Conservation (phyloP, 441 rosid genomes). For the Daphne laureola region DNA sequence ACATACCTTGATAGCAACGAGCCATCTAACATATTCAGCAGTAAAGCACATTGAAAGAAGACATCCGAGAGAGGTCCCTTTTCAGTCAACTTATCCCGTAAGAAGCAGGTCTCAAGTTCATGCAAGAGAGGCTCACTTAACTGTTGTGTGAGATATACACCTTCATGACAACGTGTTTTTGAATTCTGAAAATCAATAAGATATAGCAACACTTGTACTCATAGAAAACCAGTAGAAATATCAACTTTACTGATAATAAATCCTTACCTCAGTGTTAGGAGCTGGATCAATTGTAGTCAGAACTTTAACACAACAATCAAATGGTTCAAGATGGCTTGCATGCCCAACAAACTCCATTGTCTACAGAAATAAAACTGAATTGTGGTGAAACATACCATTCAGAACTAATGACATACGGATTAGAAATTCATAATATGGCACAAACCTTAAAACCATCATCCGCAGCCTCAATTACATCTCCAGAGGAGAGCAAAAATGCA, state of each 20-base stretch:
- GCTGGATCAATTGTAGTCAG: slow-evolving; percentile 45
- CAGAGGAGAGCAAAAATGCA: slow-evolving; percentile 25
- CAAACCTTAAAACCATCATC: slow-evolving; percentile 45
- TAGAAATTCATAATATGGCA: slow-evolving; percentile 18
- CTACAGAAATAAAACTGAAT: slow-evolving; percentile 27
- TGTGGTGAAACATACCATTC: not conserved
- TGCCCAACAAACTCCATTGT: slow-evolving; percentile 36
- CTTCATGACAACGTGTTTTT: slow-evolving; percentile 33
- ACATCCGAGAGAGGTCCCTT: slow-evolving; percentile 53
- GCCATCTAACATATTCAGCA: slow-evolving; percentile 68
- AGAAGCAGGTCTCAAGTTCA: slow-evolving; percentile 62
- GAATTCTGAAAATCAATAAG: slow-evolving; percentile 38
- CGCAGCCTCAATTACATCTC: slow-evolving; percentile 37
- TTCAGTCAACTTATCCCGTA: slow-evolving; percentile 35
- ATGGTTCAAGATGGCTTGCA: slow-evolving; percentile 38
- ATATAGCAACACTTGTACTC: slow-evolving; percentile 10
- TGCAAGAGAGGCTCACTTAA: slow-evolving; percentile 68
- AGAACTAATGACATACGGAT: not conserved
- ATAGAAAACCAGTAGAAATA: slow-evolving; percentile 2
- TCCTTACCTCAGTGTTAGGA: slow-evolving; percentile 40
- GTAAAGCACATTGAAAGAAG: slow-evolving; percentile 56
- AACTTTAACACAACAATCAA: slow-evolving; percentile 82
- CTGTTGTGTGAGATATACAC: slow-evolving; percentile 52
- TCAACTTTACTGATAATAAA: slow-evolving; percentile 14
- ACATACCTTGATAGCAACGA: slow-evolving; percentile 59